Evolutionary conservation across 2,329 filamentous ascomycete genomes (phyloP).

Genomic region (Pseudocercospora pini-densiflorae): DNA sequence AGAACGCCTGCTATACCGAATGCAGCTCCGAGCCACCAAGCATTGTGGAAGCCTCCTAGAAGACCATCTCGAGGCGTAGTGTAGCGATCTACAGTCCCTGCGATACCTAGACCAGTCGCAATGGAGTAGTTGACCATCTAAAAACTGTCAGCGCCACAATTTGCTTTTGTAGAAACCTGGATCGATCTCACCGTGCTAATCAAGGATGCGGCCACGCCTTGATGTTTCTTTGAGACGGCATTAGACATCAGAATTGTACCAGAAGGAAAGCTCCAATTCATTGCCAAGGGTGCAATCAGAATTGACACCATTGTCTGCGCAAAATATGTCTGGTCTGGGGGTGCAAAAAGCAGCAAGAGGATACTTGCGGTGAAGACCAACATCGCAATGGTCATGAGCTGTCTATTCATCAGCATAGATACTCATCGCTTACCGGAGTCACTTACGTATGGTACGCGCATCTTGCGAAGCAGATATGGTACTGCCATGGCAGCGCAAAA

Average conservation of each 20-base stretch:
- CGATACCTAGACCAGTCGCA: conserved; percentile 30
- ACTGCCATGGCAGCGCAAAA: conserved; percentile 47
- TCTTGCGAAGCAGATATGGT: conserved; percentile 44
- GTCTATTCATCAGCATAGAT: conserved; percentile 35
- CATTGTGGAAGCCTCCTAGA: conserved; percentile 29
- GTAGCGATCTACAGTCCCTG: conserved; percentile 31
- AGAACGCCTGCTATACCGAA: conserved; percentile 28
- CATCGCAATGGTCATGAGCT: conserved; percentile 43
- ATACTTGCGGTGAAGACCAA: conserved; percentile 47
- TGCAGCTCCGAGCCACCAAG: conserved; percentile 34
- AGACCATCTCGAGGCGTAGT: conserved; percentile 20
- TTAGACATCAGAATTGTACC: conserved; percentile 65
- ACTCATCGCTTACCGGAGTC: no score
- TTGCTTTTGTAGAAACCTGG: neutral
- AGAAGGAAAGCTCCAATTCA: conserved; percentile 70
- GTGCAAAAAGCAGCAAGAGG: conserved; percentile 49
- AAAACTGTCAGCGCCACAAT: conserved; percentile 9
- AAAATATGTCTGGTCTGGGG: conserved; percentile 65
- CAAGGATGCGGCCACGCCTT: conserved; percentile 59
- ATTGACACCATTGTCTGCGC: conserved; percentile 63
- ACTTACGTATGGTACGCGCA: conserved; percentile 39
- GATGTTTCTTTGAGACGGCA: conserved; percentile 48
- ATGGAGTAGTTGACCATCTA: conserved; percentile 38
- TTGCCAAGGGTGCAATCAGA: conserved; percentile 55
- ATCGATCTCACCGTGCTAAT: conserved; percentile 54